Conservation (phyloP, 2,329 filamentous ascomycete species). For the Hirsutella thompsonii region DNA sequence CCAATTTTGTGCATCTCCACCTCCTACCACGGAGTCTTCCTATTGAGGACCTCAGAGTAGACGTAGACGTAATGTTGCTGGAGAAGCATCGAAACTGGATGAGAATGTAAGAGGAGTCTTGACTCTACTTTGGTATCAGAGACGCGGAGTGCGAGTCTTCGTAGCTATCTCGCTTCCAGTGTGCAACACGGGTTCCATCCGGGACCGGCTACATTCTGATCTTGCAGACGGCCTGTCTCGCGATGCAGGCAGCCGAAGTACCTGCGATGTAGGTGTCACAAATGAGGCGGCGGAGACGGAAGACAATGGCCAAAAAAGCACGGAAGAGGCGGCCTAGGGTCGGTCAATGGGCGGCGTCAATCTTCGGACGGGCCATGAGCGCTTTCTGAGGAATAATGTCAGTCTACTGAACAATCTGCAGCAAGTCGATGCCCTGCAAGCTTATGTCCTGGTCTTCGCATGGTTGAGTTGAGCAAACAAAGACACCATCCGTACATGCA, state of each 20-base stretch:
- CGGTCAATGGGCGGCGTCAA: neutral
- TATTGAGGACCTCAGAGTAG: neutral
- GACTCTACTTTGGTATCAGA: neutral
- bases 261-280: neutral
- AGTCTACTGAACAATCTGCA: too few species aligned
- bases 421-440: too few species aligned
- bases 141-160: neutral
- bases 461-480: too few species aligned
- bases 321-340: neutral
- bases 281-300: neutral
- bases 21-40: too few species aligned
- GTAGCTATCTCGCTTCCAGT: neutral
- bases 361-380: neutral
- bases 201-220: neutral
- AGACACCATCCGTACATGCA: too few species aligned
- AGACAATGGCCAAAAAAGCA: neutral
- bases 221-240: neutral
- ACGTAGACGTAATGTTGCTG: neutral
- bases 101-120: neutral
- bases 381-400: too few species aligned
- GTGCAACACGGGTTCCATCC: neutral
- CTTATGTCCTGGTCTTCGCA: too few species aligned
- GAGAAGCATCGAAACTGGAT: neutral
- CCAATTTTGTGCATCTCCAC: too few species aligned
- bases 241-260: neutral